A percentile compares a stretch with the other conserved stretches of the same genome.
Evolutionary conservation across 352 stramenopile species (phyloP).

Genomic region (Phytophthora fragariae): DNA sequence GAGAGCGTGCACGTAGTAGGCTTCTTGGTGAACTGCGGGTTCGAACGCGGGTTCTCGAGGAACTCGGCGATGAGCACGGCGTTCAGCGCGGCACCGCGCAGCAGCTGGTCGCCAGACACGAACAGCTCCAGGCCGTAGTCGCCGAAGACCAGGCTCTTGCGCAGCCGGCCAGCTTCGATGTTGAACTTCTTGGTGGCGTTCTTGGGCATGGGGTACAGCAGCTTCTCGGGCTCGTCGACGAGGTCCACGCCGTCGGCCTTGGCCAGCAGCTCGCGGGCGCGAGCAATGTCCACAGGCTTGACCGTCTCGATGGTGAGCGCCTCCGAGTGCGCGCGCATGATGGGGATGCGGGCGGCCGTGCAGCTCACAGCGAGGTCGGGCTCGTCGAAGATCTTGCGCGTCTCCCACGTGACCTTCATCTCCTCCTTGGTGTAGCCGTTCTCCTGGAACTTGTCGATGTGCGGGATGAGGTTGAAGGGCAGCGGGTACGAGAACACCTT

Average conservation of each 20-base stretch:
- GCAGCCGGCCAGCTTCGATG: slow-evolving; percentile 97
- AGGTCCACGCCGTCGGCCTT: slow-evolving; percentile 94
- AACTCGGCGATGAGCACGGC: slow-evolving; percentile 97
- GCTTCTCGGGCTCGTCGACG: slow-evolving; percentile 86
- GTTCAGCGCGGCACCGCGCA: slow-evolving; percentile 97
- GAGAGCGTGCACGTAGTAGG: slow-evolving; percentile 36
- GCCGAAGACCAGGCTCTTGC: slow-evolving; percentile 95
- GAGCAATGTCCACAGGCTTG: slow-evolving; percentile 86
- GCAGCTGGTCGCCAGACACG: slow-evolving; percentile 96
- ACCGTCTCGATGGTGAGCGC: slow-evolving; percentile 96
- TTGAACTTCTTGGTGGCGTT: slow-evolving; percentile 98
- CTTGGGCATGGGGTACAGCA: slow-evolving; percentile 97
- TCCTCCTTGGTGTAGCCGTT: slow-evolving; percentile 99
- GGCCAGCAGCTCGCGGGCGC: slow-evolving; percentile 84
- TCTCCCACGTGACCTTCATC: slow-evolving; percentile 99
- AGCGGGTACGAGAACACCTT: slow-evolving; percentile 98
- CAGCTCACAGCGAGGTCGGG: slow-evolving; percentile 87
- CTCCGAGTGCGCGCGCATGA: slow-evolving; percentile 97
- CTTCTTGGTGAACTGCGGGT: slow-evolving; percentile 80
- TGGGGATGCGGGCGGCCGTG: slow-evolving; percentile 97
- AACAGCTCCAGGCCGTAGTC: slow-evolving; percentile 98
- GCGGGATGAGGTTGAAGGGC: slow-evolving; percentile 99
- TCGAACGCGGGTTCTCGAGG: slow-evolving; percentile 69
- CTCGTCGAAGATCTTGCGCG: slow-evolving; percentile 97
- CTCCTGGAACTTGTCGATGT: slow-evolving; percentile 99